Percentiles rank a stretch among this genome's conserved stretches.
phyloP scores from a whole-genome alignment of 257 asterid genomes.

The Rhazya stricta region DNA sequence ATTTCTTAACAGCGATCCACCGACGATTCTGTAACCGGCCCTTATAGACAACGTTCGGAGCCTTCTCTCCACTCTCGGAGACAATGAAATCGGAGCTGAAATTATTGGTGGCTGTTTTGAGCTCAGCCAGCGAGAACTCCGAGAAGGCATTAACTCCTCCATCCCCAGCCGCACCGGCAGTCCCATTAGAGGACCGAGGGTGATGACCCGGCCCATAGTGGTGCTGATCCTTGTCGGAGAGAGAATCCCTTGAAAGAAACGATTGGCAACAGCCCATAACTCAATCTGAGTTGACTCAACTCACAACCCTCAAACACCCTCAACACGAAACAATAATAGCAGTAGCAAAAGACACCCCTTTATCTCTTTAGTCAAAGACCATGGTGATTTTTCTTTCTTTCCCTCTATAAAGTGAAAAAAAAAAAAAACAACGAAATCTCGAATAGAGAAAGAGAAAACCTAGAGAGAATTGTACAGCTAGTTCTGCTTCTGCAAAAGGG shows the following conservation, averaged over 20 bases:
- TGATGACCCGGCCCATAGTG: conserved; percentile 36
- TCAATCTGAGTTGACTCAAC: conserved; percentile 13
- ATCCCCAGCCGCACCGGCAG: conserved; percentile 37
- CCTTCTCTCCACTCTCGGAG: conserved; percentile 94
- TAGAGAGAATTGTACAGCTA: background rate
- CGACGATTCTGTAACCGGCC: conserved; percentile 82
- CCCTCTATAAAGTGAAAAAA: background rate
- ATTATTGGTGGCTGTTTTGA: conserved; percentile 74
- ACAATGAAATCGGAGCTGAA: conserved; percentile 87
- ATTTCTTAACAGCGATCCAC: conserved; percentile 92
- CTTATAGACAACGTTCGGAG: conserved; percentile 79
- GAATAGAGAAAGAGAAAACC: background rate
- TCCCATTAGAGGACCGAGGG: conserved; percentile 46
- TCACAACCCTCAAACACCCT: conserved; percentile 13
- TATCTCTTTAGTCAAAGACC: background rate
- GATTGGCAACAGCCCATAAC: conserved; percentile 88
- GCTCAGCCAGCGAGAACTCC: conserved; percentile 77
- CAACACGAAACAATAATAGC: background rate
- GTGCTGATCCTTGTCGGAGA: conserved; percentile 48
- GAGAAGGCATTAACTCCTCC: conserved; percentile 47
- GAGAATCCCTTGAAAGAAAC: conserved; percentile 23
- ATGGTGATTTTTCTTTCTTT: background rate
- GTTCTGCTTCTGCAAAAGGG: background rate
- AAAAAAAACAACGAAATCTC: background rate
- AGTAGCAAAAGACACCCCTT: background rate